Evolutionary conservation across 1,284 basidiomycete species (phyloP).

Genomic region (Agroathelia rolfsii): DNA sequence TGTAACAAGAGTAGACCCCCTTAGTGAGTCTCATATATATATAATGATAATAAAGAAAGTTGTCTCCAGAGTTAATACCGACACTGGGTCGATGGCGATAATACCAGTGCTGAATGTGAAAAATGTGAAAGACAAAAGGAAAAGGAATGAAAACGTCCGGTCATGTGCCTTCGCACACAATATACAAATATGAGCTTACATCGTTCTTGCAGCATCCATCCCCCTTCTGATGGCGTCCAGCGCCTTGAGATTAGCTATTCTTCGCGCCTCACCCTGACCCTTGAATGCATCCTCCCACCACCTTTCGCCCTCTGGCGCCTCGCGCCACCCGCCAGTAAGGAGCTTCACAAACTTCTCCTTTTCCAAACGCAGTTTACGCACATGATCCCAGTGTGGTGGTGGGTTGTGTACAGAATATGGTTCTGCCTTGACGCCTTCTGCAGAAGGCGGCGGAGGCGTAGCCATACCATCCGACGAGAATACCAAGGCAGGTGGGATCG

Average conservation of each 20-base stretch:
- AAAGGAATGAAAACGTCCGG: too few relatives aligned
- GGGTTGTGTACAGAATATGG: slow-evolving; percentile 35
- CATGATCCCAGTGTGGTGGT: slow-evolving; percentile 42
- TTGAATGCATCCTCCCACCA: slow-evolving; percentile 59
- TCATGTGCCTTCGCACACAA: too few relatives aligned
- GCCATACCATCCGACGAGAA: slow-evolving; percentile 50
- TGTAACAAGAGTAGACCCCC: too few relatives aligned
- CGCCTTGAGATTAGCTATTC: slow-evolving; percentile 30
- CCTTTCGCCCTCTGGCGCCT: slow-evolving; percentile 38
- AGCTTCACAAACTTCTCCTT: slow-evolving; percentile 32
- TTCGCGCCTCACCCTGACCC: slow-evolving; percentile 36
- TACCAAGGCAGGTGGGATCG: slow-evolving; percentile 59
- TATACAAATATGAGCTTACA: too few relatives aligned
- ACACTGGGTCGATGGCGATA: too few relatives aligned
- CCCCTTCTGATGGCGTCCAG: slow-evolving; percentile 33
- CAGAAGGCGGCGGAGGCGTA: too few relatives aligned
- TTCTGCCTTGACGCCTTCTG: slow-evolving; percentile 4
- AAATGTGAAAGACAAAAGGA: too few relatives aligned
- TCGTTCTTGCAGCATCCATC: slow-evolving; percentile 28
- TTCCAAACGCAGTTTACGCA: slow-evolving; percentile 28
- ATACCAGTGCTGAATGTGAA: too few relatives aligned
- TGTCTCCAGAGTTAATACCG: too few relatives aligned
- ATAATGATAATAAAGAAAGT: too few relatives aligned
- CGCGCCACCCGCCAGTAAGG: slow-evolving; percentile 45
- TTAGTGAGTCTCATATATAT: too few relatives aligned